Base-by-base conservation (phyloP, 2,329 filamentous ascomycete genomes). In the Fusarium stilboides region DNA sequence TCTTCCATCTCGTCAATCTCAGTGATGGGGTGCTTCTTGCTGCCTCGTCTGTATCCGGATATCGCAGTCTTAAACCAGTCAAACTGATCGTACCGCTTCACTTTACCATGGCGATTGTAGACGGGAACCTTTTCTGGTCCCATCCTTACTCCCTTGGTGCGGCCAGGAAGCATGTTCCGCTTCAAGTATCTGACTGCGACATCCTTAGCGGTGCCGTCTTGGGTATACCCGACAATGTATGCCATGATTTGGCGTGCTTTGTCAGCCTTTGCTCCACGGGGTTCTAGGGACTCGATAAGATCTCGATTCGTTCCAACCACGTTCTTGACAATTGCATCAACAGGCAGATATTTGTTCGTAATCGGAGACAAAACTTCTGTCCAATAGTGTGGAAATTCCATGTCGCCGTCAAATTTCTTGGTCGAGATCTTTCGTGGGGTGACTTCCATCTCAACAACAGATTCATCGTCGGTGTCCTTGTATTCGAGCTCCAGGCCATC, bases 141-240 rank as follows among this genome's bases (percentile, higher is more conserved):
- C 76, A 97, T 87, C 8, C 96, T 88, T 68, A 91, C 87, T 6
- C 94, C 94, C 76, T 97, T 98, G 0, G 95, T 97, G 71, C 94
- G 92, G 6, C 96, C 95, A 1, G 96, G 96, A 77, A 94, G 90
- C 54, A 91, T 86, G 59, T 92, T 92, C 22, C 91, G 89, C 74
- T 91, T 94, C 9, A 99, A 82, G 77, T 99, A 99, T 28, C 96
- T 88, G 13, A 96, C 90, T 0, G 96, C 99, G 17, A 99, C 92
- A 77, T 99, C 96, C 77, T 98, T 98, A 14, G 94, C 94, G 0
- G 94, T 94, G 3, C 93, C 93, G 76, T 98, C 94, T 5, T 88
- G 81, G 1, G 92, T 93, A 79, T 92, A 93, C 0, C 92, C 94
- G 20, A 98, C 84, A 4, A 97, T 87, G 75, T 99, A 99, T 45